A percentile compares a stretch with the other conserved stretches of the same genome.
Conservation (phyloP, 2,329 filamentous ascomycete genomes). For the Venturia asperata region DNA sequence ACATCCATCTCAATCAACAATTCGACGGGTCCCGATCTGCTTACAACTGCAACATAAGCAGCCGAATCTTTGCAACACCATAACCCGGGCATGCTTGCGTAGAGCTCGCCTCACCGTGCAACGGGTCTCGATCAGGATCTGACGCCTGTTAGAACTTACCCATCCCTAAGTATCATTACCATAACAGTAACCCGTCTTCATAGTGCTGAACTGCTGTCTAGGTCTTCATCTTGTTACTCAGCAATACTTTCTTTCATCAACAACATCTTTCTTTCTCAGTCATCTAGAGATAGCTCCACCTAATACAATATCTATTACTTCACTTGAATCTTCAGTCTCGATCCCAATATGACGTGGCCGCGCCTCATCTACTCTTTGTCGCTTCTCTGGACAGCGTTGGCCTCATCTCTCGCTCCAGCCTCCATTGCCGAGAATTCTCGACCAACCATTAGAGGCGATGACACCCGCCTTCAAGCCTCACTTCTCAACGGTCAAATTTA, state of each 20-base stretch:
- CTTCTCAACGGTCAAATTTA: constrained; percentile 20
- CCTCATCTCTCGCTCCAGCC: background rate
- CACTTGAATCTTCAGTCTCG: background rate
- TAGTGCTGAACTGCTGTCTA: constrained; percentile 1
- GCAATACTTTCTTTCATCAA: constrained; percentile 5
- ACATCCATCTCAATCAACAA: background rate
- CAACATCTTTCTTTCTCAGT: background rate
- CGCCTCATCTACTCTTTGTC: constrained; percentile 7
- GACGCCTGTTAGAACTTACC: background rate
- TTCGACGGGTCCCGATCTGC: background rate
- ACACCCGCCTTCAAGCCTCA: background rate
- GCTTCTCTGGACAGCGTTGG: constrained; percentile 7
- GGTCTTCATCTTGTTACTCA: background rate
- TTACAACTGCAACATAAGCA: background rate
- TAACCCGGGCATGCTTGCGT: constrained; percentile 1
- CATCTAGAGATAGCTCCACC: constrained; percentile 10
- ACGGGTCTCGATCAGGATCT: background rate
- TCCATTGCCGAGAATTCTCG: background rate
- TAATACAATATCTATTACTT: constrained; percentile 9
- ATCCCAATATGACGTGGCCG: constrained; percentile 3
- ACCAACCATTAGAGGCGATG: background rate
- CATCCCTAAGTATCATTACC: constrained; percentile 1
- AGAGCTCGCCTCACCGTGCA: background rate
- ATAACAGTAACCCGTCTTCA: background rate
- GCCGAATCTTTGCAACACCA: background rate